phyloP scores from a whole-genome alignment of 1,139 yeast genomes.

The Kazachstania sp. region DNA sequence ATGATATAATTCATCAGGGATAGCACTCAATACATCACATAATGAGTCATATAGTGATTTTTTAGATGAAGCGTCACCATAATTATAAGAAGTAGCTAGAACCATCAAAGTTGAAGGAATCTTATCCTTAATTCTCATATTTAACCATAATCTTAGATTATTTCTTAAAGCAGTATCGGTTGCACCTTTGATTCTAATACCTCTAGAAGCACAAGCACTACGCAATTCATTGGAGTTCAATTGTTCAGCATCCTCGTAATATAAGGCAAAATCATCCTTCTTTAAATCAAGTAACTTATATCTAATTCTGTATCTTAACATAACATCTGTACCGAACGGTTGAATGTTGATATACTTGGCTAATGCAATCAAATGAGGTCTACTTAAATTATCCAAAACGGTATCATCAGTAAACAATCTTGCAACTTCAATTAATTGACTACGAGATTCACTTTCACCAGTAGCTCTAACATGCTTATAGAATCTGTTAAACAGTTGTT shows the following conservation, averaged over 20 bases:
- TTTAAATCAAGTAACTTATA: constrained; percentile 85
- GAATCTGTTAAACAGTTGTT: constrained; percentile 69
- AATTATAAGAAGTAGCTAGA: constrained; percentile 81
- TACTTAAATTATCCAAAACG: constrained; percentile 82
- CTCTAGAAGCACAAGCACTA: constrained; percentile 88
- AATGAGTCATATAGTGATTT: constrained; percentile 77
- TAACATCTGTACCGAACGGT: constrained; percentile 91
- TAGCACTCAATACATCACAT: constrained; percentile 83
- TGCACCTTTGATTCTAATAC: constrained; percentile 72
- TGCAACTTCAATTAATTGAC: constrained; percentile 76
- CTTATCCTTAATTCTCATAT: constrained; percentile 78
- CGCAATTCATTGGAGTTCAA: constrained; percentile 79
- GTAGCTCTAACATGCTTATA: constrained; percentile 58
- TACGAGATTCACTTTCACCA: constrained; percentile 63
- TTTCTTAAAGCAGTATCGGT: constrained; percentile 77
- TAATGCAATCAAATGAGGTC: constrained; percentile 87
- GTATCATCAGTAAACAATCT: constrained; percentile 88
- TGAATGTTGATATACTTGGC: constrained; percentile 84
- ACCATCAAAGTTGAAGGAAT: constrained; percentile 87
- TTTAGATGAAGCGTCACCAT: constrained; percentile 61
- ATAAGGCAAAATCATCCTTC: constrained; percentile 84
- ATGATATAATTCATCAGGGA: constrained; percentile 93
- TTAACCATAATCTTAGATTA: constrained; percentile 80
- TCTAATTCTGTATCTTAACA: constrained; percentile 88
- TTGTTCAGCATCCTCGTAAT: constrained; percentile 86